Evolutionary conservation across 345 rosid species (phyloP).

Genomic region (Theobroma cacao): DNA sequence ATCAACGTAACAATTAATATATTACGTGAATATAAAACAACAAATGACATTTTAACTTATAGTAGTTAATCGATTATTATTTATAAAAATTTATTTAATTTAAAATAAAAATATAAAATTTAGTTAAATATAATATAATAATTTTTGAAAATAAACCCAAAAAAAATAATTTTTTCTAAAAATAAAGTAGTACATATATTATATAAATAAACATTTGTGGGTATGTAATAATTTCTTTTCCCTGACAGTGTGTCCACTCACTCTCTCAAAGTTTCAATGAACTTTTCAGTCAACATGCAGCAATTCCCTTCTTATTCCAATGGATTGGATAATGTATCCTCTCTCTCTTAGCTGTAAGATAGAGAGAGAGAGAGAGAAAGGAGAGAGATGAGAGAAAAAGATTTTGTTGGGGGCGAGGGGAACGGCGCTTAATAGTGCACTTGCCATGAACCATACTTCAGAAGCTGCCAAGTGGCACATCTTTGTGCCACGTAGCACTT

Average conservation of each 20-base stretch:
- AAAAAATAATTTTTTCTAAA: not conserved
- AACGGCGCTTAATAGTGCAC: conserved; percentile 1
- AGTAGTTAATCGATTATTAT: no score
- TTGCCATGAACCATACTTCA: conserved; percentile 4
- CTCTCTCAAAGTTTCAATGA: not conserved
- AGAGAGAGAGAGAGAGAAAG: not conserved
- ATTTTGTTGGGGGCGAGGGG: not conserved
- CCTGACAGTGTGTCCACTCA: not conserved
- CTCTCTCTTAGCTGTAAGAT: not conserved
- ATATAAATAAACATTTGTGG: not conserved
- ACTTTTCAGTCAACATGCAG: not conserved
- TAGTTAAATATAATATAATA: no score
- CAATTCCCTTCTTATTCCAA: not conserved
- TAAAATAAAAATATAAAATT: no score
- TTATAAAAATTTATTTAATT: no score
- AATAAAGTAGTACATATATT: not conserved
- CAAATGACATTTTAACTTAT: no score
- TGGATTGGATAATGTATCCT: not conserved
- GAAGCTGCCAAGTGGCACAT: conserved; percentile 38
- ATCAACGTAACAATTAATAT: no score
- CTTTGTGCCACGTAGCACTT: conserved; percentile 46
- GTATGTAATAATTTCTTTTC: not conserved
- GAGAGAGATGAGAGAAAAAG: not conserved
- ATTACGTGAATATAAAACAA: no score
- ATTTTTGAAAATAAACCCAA: not conserved